Evolutionary conservation across 768 basidiomycete species (phyloP).

Genomic region (Serendipita sp.): DNA sequence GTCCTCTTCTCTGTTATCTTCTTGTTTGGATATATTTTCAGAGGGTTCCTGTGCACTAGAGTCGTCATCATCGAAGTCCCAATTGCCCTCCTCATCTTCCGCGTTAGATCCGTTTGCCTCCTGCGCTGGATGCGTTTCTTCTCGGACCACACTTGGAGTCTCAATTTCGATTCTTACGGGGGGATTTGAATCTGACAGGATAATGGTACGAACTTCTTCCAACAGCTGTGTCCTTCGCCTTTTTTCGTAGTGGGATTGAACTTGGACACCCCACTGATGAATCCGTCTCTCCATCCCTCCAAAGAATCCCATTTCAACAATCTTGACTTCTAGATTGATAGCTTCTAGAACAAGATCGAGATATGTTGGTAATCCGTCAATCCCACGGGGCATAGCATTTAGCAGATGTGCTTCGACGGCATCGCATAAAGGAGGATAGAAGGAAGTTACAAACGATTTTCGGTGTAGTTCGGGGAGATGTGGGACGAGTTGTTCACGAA

Average conservation of each 20-base stretch:
- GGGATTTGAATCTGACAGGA: slow-evolving; percentile 21
- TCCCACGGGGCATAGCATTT: slow-evolving; percentile 33
- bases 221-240: slow-evolving; percentile 52
- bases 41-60: slow-evolving; percentile 5
- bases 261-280: slow-evolving; percentile 48
- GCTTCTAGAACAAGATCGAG: slow-evolving; percentile 40
- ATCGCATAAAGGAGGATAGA: slow-evolving; percentile 43
- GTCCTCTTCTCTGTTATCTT: not conserved
- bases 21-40: slow-evolving; percentile 10
- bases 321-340: slow-evolving; percentile 45
- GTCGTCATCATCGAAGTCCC: slow-evolving; percentile 30
- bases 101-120: slow-evolving; percentile 16
- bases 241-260: slow-evolving; percentile 63
- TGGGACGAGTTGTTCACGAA: slow-evolving; percentile 40
- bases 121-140: slow-evolving; percentile 18
- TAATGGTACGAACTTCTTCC: slow-evolving; percentile 38
- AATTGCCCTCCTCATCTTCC: slow-evolving; percentile 24
- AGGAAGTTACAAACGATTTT: slow-evolving; percentile 33
- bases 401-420: slow-evolving; percentile 52
- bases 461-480: slow-evolving; percentile 33
- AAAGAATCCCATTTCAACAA: slow-evolving; percentile 33
- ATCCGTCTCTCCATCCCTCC: slow-evolving; percentile 33
- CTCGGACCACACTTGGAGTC: slow-evolving; percentile 25
- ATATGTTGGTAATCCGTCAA: slow-evolving; percentile 43
- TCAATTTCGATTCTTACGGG: slow-evolving; percentile 16